Percentiles rank a stretch among this genome's conserved stretches.
These are phyloP conservation scores for Neurospora sp. DNA, from an alignment of 2,329 filamentous ascomycete genomes.

Conservation along the genomic window DNA sequence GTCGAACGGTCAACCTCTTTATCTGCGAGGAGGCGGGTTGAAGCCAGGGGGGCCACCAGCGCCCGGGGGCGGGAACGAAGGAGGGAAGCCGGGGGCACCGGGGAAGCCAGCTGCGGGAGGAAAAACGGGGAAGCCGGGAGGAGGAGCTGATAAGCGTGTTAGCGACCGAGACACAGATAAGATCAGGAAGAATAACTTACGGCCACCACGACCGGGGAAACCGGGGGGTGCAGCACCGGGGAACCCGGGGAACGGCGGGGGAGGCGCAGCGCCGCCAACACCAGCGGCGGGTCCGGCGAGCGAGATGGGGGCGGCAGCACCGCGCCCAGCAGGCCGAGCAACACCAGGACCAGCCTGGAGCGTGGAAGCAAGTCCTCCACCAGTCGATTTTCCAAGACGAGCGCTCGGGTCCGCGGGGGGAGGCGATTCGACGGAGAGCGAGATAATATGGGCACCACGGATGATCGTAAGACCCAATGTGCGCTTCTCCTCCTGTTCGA, in stretches of 20 bases:
- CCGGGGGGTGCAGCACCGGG: constrained; percentile 39
- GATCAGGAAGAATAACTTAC: constrained; percentile 30
- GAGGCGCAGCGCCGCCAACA: constrained; percentile 64
- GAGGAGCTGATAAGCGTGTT: constrained; percentile 29
- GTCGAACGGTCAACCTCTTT: constrained; percentile 15
- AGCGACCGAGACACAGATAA: constrained; percentile 19
- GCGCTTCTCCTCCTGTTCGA: constrained; percentile 93
- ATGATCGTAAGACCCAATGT: constrained; percentile 93
- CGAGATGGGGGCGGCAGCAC: constrained; percentile 59
- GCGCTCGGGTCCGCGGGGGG: constrained; percentile 89
- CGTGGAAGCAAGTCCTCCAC: constrained; percentile 58
- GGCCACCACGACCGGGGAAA: constrained; percentile 45
- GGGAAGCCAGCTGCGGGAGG: constrained; percentile 34
- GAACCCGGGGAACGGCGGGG: constrained; percentile 46
- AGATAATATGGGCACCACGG: constrained; percentile 89
- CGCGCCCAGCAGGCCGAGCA: constrained; percentile 81
- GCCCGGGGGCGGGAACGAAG: constrained; percentile 27
- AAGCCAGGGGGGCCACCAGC: constrained; percentile 60
- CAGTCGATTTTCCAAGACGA: constrained; percentile 68
- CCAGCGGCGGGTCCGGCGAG: constrained; percentile 83
- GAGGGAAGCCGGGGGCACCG: constrained; percentile 43
- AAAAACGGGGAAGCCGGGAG: constrained; percentile 42
- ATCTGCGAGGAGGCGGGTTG: constrained; percentile 60
- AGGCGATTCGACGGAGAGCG: constrained; percentile 88
- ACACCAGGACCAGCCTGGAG: constrained; percentile 81